These are phyloP conservation scores for Nakataea oryzae DNA, from an alignment of 2,329 filamentous ascomycete genomes.

Conservation along the genomic window DNA sequence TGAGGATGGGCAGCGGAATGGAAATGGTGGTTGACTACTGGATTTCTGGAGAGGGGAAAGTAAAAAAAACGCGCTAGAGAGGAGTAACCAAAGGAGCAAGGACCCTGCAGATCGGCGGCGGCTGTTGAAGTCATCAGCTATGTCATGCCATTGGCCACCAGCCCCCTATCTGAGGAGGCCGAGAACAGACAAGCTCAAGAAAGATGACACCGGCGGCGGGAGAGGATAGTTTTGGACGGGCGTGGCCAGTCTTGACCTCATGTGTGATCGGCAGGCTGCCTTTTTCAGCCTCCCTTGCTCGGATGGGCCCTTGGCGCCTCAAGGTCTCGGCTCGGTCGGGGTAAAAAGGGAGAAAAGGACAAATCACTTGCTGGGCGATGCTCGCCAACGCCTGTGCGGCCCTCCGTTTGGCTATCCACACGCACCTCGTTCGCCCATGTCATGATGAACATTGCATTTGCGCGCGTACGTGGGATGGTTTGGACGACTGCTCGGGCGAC, in stretches of 20 bases:
- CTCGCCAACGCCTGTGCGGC: not conserved
- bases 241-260: conserved; percentile 3
- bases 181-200: not conserved
- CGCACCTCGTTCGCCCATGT: not conserved
- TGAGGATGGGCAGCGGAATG: not conserved
- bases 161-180: not conserved
- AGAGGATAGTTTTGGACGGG: not conserved
- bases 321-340: not conserved
- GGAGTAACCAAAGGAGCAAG: not conserved
- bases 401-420: not conserved
- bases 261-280: not conserved
- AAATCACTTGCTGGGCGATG: not conserved
- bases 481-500: not conserved
- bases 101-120: conserved; percentile 6
- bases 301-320: not conserved
- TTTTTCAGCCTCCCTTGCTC: not conserved
- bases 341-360: not conserved
- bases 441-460: not conserved
- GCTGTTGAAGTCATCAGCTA: conserved; percentile 4
- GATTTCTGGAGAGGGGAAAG: not conserved
- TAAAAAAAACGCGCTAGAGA: not conserved
- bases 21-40: not conserved
- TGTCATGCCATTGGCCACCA: conserved; percentile 3
- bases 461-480: not conserved
- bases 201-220: not conserved